Conservation (phyloP, 345 rosid species). For the Pugionium dolabratum region DNA sequence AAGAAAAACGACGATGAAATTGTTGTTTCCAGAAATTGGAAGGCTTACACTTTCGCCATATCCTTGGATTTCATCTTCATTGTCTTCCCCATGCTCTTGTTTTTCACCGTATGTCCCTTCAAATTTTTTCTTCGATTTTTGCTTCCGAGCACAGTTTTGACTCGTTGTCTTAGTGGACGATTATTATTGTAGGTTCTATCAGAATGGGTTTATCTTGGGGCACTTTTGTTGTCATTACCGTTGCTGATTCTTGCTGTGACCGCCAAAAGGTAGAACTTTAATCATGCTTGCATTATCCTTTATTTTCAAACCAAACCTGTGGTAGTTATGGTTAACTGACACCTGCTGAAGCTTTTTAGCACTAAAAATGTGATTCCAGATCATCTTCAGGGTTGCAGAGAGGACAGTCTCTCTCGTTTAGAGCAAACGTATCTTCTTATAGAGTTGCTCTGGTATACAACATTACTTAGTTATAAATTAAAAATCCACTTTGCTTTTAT, state of each 20-base stretch:
- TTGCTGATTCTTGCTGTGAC: conserved; percentile 43
- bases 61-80: conserved; percentile 63
- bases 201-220: conserved; percentile 59
- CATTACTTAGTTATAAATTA: conserved; percentile 9
- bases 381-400: conserved; percentile 43
- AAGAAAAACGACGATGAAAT: conserved; percentile 52
- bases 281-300: conserved; percentile 25
- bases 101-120: conserved; percentile 61
- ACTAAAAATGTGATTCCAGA: conserved; percentile 39
- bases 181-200: conserved; percentile 61
- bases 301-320: conserved; percentile 1
- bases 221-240: conserved; percentile 42
- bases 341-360: conserved; percentile 1
- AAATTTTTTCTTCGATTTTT: neutral
- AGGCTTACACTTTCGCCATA: conserved; percentile 46
- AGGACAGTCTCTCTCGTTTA: conserved; percentile 46
- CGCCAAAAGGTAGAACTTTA: conserved; percentile 71
- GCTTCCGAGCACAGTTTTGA: neutral
- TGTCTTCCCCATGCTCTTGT: conserved; percentile 60
- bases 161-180: neutral
- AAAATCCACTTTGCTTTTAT: conserved; percentile 3
- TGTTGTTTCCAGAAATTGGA: conserved; percentile 47
- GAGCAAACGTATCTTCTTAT: conserved; percentile 60
- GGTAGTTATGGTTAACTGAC: neutral
- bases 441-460: conserved; percentile 61